A percentile compares a stretch with the other conserved stretches of the same genome.
Conservation (phyloP, 495 filamentous ascomycete species). For the Hyaloscypha finlandica region DNA sequence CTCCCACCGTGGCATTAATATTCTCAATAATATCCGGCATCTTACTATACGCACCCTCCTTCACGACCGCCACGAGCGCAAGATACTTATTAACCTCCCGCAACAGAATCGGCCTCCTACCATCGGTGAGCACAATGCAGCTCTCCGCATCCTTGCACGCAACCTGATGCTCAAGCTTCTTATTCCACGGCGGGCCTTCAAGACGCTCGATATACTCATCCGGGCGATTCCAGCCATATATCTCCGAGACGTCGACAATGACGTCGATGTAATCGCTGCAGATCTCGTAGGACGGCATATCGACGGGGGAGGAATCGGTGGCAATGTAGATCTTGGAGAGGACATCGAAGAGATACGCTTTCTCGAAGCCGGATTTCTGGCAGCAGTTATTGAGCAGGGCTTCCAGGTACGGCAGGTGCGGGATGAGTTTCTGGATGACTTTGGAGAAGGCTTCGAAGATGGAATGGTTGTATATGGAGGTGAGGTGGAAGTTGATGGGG, state of each 20-base stretch:
- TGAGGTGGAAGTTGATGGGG: constrained; percentile 89
- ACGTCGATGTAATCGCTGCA: constrained; percentile 98
- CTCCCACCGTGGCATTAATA: constrained; percentile 55
- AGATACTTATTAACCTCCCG: constrained; percentile 89
- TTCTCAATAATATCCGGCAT: constrained; percentile 62
- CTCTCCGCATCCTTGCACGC: constrained; percentile 73
- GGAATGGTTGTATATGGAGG: constrained; percentile 95
- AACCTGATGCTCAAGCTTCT: constrained; percentile 64
- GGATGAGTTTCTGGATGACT: constrained; percentile 95
- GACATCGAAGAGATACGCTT: constrained; percentile 96
- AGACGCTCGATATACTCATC: constrained; percentile 53
- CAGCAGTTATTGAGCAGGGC: constrained; percentile 86
- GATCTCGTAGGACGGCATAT: constrained; percentile 93
- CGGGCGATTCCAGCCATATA: constrained; percentile 78
- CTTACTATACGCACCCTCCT: constrained; percentile 60
- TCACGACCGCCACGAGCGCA: constrained; percentile 75
- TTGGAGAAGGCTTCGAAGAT: constrained; percentile 99
- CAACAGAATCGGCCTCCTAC: constrained; percentile 79
- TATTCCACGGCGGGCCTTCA: constrained; percentile 59
- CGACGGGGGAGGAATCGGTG: constrained; percentile 87
- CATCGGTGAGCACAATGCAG: constrained; percentile 74
- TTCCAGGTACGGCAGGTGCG: constrained; percentile 88
- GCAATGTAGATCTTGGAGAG: constrained; percentile 98
- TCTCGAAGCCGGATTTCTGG: constrained; percentile 90
- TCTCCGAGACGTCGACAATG: constrained; percentile 92